phyloP scores from a whole-genome alignment of 345 rosid genomes.

The Syzygium grande region DNA sequence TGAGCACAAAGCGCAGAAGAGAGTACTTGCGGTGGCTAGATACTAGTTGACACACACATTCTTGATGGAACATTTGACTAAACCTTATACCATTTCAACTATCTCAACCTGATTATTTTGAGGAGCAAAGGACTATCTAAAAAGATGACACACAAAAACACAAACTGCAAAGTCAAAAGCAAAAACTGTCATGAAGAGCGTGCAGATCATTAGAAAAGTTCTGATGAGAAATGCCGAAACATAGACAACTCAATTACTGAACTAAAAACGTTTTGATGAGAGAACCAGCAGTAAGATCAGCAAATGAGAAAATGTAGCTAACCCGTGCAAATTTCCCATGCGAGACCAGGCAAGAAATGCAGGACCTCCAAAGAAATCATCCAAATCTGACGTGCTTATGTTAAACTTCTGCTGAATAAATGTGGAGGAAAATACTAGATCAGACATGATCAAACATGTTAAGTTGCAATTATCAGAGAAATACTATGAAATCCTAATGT shows the following conservation, averaged over 20 bases:
- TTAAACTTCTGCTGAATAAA: conserved; percentile 42
- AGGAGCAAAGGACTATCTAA: neutral
- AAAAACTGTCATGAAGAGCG: neutral
- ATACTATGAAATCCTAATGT: neutral
- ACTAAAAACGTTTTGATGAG: neutral
- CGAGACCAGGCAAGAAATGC: conserved; percentile 82
- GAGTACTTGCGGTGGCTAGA: neutral
- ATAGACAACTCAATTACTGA: neutral
- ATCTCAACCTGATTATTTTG: neutral
- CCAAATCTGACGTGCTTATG: conserved; percentile 39
- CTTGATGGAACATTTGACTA: neutral
- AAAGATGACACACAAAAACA: neutral
- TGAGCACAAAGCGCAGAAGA: neutral
- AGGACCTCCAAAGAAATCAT: conserved; percentile 71
- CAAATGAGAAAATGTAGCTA: conserved; percentile 8
- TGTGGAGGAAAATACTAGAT: neutral
- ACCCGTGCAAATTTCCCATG: conserved; percentile 73
- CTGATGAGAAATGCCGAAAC: neutral
- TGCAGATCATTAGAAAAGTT: neutral
- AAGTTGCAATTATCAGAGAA: neutral
- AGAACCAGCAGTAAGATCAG: neutral
- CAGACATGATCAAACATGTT: neutral
- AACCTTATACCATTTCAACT: neutral
- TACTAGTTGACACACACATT: neutral
- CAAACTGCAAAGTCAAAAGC: neutral